These are phyloP conservation scores for Tetraselmis chui DNA, from an alignment of 139 green algal species.

Conservation along the genomic window DNA sequence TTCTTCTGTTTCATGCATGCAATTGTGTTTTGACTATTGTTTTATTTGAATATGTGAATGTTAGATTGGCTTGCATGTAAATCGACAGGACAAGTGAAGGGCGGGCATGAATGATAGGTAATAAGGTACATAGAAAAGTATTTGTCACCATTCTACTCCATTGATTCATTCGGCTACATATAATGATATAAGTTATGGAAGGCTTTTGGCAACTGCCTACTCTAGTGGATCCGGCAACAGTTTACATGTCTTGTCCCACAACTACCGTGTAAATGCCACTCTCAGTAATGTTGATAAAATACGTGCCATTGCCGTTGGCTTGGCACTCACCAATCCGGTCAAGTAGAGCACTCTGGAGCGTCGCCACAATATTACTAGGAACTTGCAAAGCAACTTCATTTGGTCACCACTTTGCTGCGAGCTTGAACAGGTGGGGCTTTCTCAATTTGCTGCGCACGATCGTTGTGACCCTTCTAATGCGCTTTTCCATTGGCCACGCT, in stretches of 20 bases:
- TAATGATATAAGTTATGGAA: neutral
- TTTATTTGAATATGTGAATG: no score
- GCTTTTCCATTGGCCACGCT: neutral
- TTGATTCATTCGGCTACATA: no score
- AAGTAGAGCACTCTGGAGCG: neutral
- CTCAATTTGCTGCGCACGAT: neutral
- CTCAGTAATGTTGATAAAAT: neutral
- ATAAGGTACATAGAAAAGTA: no score
- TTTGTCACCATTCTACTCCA: no score
- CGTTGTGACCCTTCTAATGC: neutral
- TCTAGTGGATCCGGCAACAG: neutral
- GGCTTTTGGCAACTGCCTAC: neutral
- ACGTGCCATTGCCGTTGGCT: neutral
- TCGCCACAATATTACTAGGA: neutral
- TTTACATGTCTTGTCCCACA: neutral
- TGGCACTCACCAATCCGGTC: neutral
- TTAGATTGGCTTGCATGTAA: no score
- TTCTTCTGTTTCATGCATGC: neutral
- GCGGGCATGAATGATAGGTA: no score
- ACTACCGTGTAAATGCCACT: neutral
- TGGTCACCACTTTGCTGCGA: neutral
- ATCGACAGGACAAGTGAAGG: no score
- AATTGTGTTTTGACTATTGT: no score
- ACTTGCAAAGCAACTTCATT: neutral
- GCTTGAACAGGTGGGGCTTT: neutral